Evolutionary conservation across 768 basidiomycete species (phyloP).

Genomic region (Mycena galopus): DNA sequence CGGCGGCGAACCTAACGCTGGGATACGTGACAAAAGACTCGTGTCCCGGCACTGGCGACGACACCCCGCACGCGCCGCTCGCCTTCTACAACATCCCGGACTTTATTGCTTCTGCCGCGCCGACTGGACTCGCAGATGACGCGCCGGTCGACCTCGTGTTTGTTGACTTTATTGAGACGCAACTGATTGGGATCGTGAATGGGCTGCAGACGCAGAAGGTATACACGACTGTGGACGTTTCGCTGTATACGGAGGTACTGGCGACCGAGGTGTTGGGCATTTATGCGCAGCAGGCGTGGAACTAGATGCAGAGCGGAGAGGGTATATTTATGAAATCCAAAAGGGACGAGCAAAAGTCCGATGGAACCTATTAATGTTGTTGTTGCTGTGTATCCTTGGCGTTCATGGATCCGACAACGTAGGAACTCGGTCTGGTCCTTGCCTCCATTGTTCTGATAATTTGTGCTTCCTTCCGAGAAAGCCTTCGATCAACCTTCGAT

Average conservation of each 20-base stretch:
- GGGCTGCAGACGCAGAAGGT: constrained; percentile 59
- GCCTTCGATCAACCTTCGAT: too few relatives aligned
- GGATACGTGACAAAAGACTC: constrained; percentile 84
- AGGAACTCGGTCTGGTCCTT: too few relatives aligned
- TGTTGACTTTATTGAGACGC: constrained; percentile 72
- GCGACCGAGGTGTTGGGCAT: constrained; percentile 66
- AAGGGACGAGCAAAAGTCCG: neutral
- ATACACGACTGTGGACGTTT: constrained; percentile 66
- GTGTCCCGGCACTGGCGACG: constrained; percentile 84
- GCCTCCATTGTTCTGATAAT: too few relatives aligned
- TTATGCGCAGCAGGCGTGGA: constrained; percentile 66
- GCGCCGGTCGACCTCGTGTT: constrained; percentile 82
- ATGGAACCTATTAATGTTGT: neutral
- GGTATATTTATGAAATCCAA: neutral
- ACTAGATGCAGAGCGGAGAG: constrained; percentile 37
- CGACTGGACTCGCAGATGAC: constrained; percentile 58
- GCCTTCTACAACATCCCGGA: constrained; percentile 67
- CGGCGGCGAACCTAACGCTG: constrained; percentile 66
- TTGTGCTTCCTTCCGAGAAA: too few relatives aligned
- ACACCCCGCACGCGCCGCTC: constrained; percentile 72
- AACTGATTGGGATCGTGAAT: constrained; percentile 70
- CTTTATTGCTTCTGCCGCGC: constrained; percentile 70
- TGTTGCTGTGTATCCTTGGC: too few relatives aligned
- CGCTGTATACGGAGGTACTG: constrained; percentile 65
- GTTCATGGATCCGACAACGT: too few relatives aligned